Conservation (phyloP, 78 protist species). For the Dictyostelium intermedium region DNA sequence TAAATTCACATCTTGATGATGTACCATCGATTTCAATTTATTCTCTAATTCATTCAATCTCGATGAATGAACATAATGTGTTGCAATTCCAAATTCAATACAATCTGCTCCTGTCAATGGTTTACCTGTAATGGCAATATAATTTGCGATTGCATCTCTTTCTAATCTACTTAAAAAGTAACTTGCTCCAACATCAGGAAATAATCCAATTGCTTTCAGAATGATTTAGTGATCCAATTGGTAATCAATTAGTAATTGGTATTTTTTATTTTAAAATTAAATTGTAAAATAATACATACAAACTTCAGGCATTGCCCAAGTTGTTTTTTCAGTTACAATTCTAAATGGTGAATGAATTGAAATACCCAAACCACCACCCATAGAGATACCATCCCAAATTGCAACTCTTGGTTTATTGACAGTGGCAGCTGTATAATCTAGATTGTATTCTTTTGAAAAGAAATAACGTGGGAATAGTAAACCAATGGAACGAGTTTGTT, state of each 20-base stretch:
- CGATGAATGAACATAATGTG: conserved; percentile 49
- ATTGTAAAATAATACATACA: not conserved
- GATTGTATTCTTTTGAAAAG: conserved; percentile 89
- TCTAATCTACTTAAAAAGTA: conserved; percentile 50
- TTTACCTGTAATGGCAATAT: conserved; percentile 92
- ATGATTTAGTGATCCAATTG: no score
- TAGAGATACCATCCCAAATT: conserved; percentile 70
- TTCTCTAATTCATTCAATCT: conserved; percentile 37
- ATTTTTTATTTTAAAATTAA: not conserved
- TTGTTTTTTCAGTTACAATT: conserved; percentile 89
- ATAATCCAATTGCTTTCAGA: conserved; percentile 85
- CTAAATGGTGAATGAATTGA: conserved; percentile 85
- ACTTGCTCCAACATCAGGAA: conserved; percentile 91
- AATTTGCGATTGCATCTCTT: conserved; percentile 78
- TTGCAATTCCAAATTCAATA: conserved; percentile 72
- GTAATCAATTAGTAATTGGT: not conserved
- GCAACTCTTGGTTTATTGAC: conserved; percentile 55
- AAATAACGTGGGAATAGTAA: conserved; percentile 76
- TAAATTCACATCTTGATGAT: conserved; percentile 1
- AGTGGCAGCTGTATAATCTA: conserved; percentile 82
- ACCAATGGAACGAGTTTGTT: conserved; percentile 44
- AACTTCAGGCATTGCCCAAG: conserved; percentile 95
- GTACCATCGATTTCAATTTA: conserved; percentile 14
- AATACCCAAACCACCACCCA: conserved; percentile 93
- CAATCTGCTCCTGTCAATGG: conserved; percentile 57